Evolutionary conservation across 2,329 filamentous ascomycete species (phyloP).

Genomic region (Diaporthe australafricana): DNA sequence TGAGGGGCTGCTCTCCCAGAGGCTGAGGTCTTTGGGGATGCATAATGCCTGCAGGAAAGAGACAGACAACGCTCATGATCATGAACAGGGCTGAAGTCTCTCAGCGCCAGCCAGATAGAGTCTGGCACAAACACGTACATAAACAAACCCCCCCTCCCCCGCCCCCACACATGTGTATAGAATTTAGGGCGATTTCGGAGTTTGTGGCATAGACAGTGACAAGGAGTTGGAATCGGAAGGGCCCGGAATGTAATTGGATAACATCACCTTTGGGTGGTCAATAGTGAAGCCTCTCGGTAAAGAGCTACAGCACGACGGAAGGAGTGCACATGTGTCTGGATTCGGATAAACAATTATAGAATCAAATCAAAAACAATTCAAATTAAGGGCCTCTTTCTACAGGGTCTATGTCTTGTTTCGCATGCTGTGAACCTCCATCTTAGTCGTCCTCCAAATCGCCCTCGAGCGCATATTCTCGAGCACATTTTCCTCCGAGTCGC

Average conservation of each 20-base stretch:
- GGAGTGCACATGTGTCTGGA: not conserved
- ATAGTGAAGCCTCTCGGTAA: not conserved
- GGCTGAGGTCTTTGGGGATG: constrained; percentile 72
- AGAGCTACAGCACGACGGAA: not conserved
- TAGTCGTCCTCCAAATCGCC: not conserved
- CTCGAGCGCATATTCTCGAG: not conserved
- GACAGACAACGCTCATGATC: not conserved
- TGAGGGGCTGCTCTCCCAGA: constrained; percentile 77
- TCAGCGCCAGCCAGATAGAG: not conserved
- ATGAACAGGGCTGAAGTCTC: not conserved
- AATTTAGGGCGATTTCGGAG: too few relatives aligned
- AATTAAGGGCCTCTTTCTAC: too few relatives aligned
- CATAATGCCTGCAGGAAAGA: constrained; percentile 41
- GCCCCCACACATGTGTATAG: too few relatives aligned
- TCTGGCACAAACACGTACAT: not conserved
- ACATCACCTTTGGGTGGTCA: not conserved
- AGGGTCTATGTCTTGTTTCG: not conserved
- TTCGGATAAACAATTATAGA: not conserved
- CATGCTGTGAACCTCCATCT: not conserved
- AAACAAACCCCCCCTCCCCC: too few relatives aligned
- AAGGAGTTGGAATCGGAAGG: not conserved
- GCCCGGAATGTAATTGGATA: not conserved
- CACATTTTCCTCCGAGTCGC: not conserved
- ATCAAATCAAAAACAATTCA: not conserved
- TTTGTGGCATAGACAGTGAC: not conserved